phyloP scores from a whole-genome alignment of 352 stramenopile genomes.

The Pythium brachiatum region DNA sequence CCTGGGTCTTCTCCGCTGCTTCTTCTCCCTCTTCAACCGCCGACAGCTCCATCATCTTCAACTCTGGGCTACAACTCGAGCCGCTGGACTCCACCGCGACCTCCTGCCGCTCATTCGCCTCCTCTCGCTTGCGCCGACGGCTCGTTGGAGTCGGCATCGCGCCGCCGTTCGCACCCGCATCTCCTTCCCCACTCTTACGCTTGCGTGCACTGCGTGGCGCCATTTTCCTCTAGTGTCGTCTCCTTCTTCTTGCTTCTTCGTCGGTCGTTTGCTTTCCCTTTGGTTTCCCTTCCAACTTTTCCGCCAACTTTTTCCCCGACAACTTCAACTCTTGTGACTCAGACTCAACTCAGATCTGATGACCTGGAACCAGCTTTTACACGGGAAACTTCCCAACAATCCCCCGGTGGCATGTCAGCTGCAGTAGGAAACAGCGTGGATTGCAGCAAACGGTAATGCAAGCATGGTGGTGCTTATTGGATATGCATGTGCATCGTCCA shows the following conservation, averaged over 20 bases:
- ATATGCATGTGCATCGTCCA: neutral
- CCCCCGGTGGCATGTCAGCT: neutral
- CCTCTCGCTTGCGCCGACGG: constrained; percentile 20
- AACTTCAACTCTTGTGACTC: constrained; percentile 24
- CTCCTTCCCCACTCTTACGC: constrained; percentile 8
- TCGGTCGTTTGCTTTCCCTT: constrained; percentile 9
- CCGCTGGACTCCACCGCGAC: neutral
- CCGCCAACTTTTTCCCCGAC: neutral
- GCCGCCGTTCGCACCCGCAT: neutral
- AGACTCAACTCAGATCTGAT: constrained; percentile 22
- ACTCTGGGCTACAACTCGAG: neutral
- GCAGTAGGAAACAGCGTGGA: neutral
- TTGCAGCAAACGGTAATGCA: neutral
- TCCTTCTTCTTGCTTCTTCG: neutral
- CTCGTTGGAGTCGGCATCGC: neutral
- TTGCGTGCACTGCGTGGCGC: constrained; percentile 23
- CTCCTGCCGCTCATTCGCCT: constrained; percentile 9
- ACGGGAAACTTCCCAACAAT: neutral
- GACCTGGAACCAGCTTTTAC: neutral
- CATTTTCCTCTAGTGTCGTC: no score
- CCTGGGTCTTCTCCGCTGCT: constrained; percentile 1
- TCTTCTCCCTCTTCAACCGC: constrained; percentile 7
- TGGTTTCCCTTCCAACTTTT: constrained; percentile 7
- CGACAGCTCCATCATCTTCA: neutral
- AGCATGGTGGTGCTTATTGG: neutral